Percentiles rank a stretch among this genome's conserved stretches.
Evolutionary conservation across 2,329 filamentous ascomycete genomes (phyloP).

Genomic region (Orbilia oligospora): DNA sequence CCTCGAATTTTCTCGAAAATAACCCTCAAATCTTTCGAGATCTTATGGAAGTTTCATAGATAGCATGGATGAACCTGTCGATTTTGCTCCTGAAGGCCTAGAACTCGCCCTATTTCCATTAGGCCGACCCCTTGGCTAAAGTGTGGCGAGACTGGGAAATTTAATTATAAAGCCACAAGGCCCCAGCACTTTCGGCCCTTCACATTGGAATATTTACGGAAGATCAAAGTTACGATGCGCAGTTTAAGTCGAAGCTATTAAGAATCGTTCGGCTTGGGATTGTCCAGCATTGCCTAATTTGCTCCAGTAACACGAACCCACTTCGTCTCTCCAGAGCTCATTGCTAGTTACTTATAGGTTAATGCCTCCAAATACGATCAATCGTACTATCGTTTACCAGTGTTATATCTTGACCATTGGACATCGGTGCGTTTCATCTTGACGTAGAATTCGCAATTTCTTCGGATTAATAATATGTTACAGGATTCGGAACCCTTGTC

Average conservation of each 20-base stretch:
- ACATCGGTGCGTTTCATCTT: slow-evolving; percentile 58
- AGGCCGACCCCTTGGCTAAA: slow-evolving; percentile 24
- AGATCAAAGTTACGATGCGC: slow-evolving; percentile 44
- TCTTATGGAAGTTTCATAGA: neutral
- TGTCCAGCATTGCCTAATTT: slow-evolving; percentile 54
- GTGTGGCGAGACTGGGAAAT: slow-evolving; percentile 33
- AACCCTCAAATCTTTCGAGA: slow-evolving; percentile 10
- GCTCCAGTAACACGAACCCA: slow-evolving; percentile 43
- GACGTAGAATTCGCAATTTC: slow-evolving; percentile 59
- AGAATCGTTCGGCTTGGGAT: slow-evolving; percentile 39
- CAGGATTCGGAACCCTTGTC: slow-evolving; percentile 38
- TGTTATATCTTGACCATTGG: slow-evolving; percentile 13
- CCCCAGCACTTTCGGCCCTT: neutral
- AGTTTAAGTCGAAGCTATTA: slow-evolving; percentile 43
- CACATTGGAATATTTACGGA: slow-evolving; percentile 47
- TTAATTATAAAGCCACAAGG: slow-evolving; percentile 32
- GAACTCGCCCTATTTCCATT: slow-evolving; percentile 12
- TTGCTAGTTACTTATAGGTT: neutral
- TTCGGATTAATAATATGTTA: slow-evolving; percentile 55
- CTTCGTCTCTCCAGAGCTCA: slow-evolving; percentile 12
- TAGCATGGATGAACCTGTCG: slow-evolving; percentile 21
- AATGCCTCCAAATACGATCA: slow-evolving; percentile 1
- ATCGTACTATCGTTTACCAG: slow-evolving; percentile 6
- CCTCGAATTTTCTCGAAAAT: slow-evolving; percentile 33
- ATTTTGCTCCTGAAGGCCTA: slow-evolving; percentile 14